Base-by-base conservation (phyloP, 2,329 filamentous ascomycete genomes). In the Fusarium sp. region DNA sequence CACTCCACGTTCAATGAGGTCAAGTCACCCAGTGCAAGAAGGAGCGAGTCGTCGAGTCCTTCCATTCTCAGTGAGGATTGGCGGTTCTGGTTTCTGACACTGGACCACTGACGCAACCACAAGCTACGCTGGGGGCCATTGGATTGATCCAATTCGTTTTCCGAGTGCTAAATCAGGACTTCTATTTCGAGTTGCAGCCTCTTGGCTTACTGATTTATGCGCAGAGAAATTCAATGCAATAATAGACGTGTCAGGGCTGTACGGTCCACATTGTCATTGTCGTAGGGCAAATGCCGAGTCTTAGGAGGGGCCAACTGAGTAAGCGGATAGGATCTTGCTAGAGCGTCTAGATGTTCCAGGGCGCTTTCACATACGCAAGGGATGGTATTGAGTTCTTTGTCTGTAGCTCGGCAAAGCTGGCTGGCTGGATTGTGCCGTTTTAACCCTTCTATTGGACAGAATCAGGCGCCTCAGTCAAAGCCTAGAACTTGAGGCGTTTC, bases 21-120 rank as follows among this genome's bases (percentile, higher is more conserved):
- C 57, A 54, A 66, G 66, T 61, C 55, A 41, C 69, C 57, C 66
- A 73, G 70, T 67, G 70, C 60, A 69, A 51, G 57, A 70, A 69
- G 55, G 61, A 70, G 57, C 48, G 41, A 62, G 41, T 62, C 44
- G 66, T 71, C 70, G 61, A 73, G 61, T 56, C 45, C 56, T 59
- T 36, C 55, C 56, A 38, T 62, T 60, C 62, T 60, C 55, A 47
- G 70, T 74, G 70, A 68, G 66, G 66, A 62, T 70, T 70, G 47
- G 39, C 42, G 36, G 58, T 72, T 72, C 51, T 39, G 51, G 20
- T 55, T 55, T 28, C 34, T 74, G 62, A 51, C 47, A 59, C 64
- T 74, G 70, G 59, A 69, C 47, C 62, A 74, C 72, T 74, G 63
- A 72, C 60, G 71, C 67, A 74, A 62, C 58, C 52, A 62, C 56